Evolutionary conservation across 208 protist genomes (phyloP), one percentile per base, ranked within the genome.

Genomic region (Crithidia bombi): DNA sequence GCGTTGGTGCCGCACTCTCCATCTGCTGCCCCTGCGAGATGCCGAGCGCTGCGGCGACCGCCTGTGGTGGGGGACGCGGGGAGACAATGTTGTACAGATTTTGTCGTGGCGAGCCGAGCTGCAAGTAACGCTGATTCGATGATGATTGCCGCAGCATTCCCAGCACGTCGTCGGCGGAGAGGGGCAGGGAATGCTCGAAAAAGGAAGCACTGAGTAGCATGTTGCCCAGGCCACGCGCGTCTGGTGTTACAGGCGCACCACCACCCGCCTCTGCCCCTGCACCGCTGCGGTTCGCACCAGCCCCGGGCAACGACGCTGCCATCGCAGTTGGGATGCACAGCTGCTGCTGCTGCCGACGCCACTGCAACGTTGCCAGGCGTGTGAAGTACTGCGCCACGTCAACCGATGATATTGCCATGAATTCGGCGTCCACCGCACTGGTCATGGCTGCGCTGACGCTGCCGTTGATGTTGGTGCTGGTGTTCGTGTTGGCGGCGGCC

Each of bases 371-470:
- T 0, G 62, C 61, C 9, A 67, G 38, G 9, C 62, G 56, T 30
- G 64, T 61, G 46, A 77, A 77, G 56, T 38, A 64, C 64, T 77
- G 63, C 19, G 64, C 64, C 10, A 77, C n/a, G 28, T 71, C 71
- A 5, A 71, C 71, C 32, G 71, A 56, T 25, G 56, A 58, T 38
- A 76, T 43, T 43, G 46, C 56, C n/a, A 39, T 11, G 56, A 70
- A 58, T 12, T 65, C 38, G 30, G 65, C 63, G 25, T 69, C 63
- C 25, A 65, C 38, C 1, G 55, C 58, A 26, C 51, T 38, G 25
- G 28, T 33, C 10, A 32, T 25, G 12, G 71, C 33, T 17, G 65
- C 52, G 65, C 21, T 49, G 65, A 38, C 25, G 65, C 44, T 70
- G 39, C 44, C 44, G n/a, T 17, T 35, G 30, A 11, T 23, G 28